These are phyloP conservation scores for Xylaria longipes DNA, from an alignment of 495 filamentous ascomycete genomes.

Conservation along the genomic window DNA sequence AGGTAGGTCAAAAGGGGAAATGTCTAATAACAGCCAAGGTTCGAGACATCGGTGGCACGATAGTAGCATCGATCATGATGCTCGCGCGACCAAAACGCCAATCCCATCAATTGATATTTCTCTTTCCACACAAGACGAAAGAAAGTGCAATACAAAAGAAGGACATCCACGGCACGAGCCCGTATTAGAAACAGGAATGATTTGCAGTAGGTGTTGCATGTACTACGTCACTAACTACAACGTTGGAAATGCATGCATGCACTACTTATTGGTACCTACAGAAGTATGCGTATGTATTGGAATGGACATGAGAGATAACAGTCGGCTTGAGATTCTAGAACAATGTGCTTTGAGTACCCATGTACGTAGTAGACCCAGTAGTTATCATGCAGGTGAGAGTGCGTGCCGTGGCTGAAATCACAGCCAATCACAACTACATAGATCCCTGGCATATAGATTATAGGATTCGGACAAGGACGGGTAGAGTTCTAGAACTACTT, in stretches of 20 bases:
- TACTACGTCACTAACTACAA: background rate
- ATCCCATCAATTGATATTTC: background rate
- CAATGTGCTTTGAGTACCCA: background rate
- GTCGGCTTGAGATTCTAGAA: constrained; percentile 18
- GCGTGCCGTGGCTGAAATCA: constrained; percentile 11
- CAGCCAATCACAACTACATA: constrained; percentile 10
- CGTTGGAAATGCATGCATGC: background rate
- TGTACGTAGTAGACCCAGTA: background rate
- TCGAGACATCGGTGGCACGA: background rate
- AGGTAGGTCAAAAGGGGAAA: constrained; percentile 17
- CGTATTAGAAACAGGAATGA: background rate
- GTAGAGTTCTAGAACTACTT: too few species aligned
- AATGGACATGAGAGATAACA: background rate
- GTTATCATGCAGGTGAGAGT: constrained; percentile 4
- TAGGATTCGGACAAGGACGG: background rate
- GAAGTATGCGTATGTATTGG: background rate
- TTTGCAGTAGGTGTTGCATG: background rate
- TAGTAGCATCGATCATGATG: background rate
- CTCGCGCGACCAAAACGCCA: background rate
- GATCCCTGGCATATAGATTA: background rate
- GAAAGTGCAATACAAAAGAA: background rate
- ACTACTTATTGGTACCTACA: background rate
- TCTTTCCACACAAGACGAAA: background rate
- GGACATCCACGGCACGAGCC: background rate
- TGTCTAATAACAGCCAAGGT: constrained; percentile 6